A percentile compares a stretch with the other conserved stretches of the same genome.
Evolutionary conservation across 768 basidiomycete genomes (phyloP).

Genomic region (Boletellus emodensis): DNA sequence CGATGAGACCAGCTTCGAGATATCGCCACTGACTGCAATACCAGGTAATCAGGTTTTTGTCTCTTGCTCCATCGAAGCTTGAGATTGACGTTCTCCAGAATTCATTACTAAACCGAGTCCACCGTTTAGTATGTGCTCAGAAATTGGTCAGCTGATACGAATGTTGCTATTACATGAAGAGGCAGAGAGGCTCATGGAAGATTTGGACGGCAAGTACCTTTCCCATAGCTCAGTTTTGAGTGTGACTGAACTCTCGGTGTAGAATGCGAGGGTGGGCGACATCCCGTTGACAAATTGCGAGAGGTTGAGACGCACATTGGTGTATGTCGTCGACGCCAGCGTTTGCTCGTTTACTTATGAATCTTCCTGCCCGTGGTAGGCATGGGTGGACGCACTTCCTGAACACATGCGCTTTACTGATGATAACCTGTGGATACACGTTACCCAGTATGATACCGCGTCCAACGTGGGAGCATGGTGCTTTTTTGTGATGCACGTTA

Average conservation of each 20-base stretch:
- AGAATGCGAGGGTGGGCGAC: constrained; percentile 27
- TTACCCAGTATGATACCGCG: constrained; percentile 75
- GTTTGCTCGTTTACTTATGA: constrained; percentile 3
- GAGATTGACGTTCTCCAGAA: constrained; percentile 41
- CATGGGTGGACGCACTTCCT: constrained; percentile 66
- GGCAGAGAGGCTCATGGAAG: constrained; percentile 54
- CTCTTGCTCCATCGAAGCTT: neutral
- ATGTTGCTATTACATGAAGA: constrained; percentile 60
- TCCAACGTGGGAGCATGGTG: constrained; percentile 81
- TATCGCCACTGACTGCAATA: constrained; percentile 44
- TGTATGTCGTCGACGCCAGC: constrained; percentile 10
- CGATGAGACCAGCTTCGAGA: constrained; percentile 78
- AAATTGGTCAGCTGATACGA: constrained; percentile 74
- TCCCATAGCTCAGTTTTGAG: neutral
- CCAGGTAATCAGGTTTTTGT: constrained; percentile 23
- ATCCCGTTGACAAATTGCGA: constrained; percentile 33
- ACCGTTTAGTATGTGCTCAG: constrained; percentile 45
- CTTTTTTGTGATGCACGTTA: constrained; percentile 69
- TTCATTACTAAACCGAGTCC: constrained; percentile 64
- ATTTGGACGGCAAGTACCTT: constrained; percentile 42
- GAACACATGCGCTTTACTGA: constrained; percentile 68
- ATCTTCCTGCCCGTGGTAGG: constrained; percentile 33
- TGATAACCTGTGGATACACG: constrained; percentile 62
- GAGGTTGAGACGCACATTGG: constrained; percentile 46
- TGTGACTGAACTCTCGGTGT: constrained; percentile 14